Evolutionary conservation across 1,284 basidiomycete genomes (phyloP).

Genomic region (Cystobasidium sp.): DNA sequence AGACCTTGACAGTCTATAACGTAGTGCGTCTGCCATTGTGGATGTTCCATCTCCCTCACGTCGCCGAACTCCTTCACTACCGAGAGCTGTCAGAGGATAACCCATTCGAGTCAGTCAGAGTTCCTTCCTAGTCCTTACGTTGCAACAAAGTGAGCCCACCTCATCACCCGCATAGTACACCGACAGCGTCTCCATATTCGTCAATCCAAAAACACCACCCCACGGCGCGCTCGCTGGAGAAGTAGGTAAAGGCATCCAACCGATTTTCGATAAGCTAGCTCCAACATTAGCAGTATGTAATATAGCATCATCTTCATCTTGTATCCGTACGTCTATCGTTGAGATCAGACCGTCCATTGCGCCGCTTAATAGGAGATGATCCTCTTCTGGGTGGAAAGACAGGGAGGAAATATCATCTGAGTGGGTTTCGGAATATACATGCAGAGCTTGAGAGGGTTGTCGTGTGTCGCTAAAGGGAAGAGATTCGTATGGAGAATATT

Average conservation of each 20-base stretch:
- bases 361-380: slow-evolving; percentile 58
- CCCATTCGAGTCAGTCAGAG: background rate
- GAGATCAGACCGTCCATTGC: slow-evolving; percentile 61
- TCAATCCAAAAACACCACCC: slow-evolving; percentile 48
- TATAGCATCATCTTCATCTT: slow-evolving; percentile 61
- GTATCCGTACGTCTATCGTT: slow-evolving; percentile 58
- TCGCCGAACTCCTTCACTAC: slow-evolving; percentile 12
- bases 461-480: slow-evolving; percentile 56
- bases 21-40: slow-evolving; percentile 46
- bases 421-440: slow-evolving; percentile 60
- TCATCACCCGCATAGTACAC: slow-evolving; percentile 49
- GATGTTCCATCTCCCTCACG: slow-evolving; percentile 12
- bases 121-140: background rate
- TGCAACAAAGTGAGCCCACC: background rate
- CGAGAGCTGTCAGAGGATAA: background rate
- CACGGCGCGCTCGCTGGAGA: slow-evolving; percentile 6
- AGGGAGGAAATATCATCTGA: slow-evolving; percentile 62
- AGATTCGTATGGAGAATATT: background rate
- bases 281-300: slow-evolving; percentile 52
- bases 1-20: slow-evolving; percentile 45
- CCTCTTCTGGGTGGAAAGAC: slow-evolving; percentile 57
- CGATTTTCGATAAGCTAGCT: slow-evolving; percentile 46
- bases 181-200: slow-evolving; percentile 52
- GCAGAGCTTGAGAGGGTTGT: slow-evolving; percentile 55
- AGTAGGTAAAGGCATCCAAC: slow-evolving; percentile 49